Evolutionary conservation across 2,329 filamentous ascomycete species (phyloP).

Genomic region (Neopestalotiopsis sp.): DNA sequence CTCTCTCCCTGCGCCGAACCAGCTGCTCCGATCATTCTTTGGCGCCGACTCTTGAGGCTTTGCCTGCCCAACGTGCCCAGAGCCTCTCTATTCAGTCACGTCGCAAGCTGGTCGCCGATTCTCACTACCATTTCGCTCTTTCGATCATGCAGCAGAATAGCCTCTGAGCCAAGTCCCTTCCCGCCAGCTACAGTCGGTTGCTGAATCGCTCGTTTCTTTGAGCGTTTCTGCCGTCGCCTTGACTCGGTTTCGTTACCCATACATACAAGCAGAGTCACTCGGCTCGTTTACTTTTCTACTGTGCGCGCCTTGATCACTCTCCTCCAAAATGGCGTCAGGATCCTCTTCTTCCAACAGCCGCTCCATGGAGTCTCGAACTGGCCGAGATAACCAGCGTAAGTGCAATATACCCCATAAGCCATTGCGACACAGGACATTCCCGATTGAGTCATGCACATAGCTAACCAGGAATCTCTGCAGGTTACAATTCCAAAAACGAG

Average conservation of each 20-base stretch:
- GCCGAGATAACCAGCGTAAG: constrained; percentile 82
- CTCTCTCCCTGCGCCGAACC: not conserved
- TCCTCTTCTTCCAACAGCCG: constrained; percentile 44
- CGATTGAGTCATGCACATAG: constrained; percentile 21
- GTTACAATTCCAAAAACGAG: constrained; percentile 91
- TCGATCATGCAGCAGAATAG: constrained; percentile 40
- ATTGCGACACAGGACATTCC: constrained; percentile 9
- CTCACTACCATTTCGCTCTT: constrained; percentile 17
- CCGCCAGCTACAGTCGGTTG: constrained; percentile 37
- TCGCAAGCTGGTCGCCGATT: constrained; percentile 5
- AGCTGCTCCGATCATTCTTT: not conserved
- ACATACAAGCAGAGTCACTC: constrained; percentile 2
- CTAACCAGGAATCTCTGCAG: constrained; percentile 58
- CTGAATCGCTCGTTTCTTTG: constrained; percentile 23
- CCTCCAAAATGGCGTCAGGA: constrained; percentile 34
- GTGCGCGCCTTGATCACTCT: constrained; percentile 21
- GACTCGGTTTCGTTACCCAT: constrained; percentile 9
- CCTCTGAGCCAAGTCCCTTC: constrained; percentile 35
- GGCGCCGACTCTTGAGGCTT: not conserved
- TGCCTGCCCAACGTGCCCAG: not conserved
- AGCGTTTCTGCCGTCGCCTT: not conserved
- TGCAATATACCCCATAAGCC: constrained; percentile 34
- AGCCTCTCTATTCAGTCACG: not conserved
- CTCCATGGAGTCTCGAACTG: constrained; percentile 75
- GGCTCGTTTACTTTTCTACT: constrained; percentile 18